Conservation (phyloP, 306 rosid genomes). For the Malus sieversii region DNA sequence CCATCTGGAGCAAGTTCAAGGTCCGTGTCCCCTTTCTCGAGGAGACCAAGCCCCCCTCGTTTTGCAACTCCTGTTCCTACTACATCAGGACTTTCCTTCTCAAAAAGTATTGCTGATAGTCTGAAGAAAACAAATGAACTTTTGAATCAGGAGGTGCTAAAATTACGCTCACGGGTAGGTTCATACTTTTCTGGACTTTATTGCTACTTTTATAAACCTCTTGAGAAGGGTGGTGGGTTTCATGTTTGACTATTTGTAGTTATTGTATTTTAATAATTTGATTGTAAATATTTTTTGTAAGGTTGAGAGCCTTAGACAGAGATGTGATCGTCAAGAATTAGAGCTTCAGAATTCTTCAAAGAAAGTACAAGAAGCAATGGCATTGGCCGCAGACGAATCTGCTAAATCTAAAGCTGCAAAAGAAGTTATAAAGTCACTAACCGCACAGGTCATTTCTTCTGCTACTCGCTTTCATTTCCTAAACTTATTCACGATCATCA, state of each 20-base stretch:
- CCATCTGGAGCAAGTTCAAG: slow-evolving; percentile 80
- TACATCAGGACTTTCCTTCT: slow-evolving; percentile 86
- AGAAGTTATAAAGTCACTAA: slow-evolving; percentile 88
- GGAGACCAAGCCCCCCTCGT: slow-evolving; percentile 93
- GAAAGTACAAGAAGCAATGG: slow-evolving; percentile 76
- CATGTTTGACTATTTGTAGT: background rate
- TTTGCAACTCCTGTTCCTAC: slow-evolving; percentile 96
- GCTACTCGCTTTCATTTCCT: slow-evolving; percentile 8
- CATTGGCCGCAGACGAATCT: slow-evolving; percentile 80
- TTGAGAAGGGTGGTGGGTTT: background rate
- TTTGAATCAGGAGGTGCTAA: slow-evolving; percentile 71
- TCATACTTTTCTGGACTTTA: slow-evolving; percentile 1
- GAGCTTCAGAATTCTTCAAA: slow-evolving; percentile 72
- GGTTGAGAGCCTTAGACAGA: slow-evolving; percentile 77
- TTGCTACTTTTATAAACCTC: background rate
- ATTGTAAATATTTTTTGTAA: slow-evolving; percentile 14
- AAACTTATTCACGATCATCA: slow-evolving; percentile 1
- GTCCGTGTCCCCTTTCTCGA: slow-evolving; percentile 84
- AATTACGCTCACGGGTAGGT: slow-evolving; percentile 68
- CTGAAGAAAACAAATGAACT: slow-evolving; percentile 88
- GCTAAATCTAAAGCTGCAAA: slow-evolving; percentile 76
- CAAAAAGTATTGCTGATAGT: slow-evolving; percentile 66
- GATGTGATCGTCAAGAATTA: slow-evolving; percentile 77
- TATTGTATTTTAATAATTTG: background rate
- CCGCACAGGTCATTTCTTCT: slow-evolving; percentile 67